phyloP scores from a whole-genome alignment of 768 basidiomycete species.

The Podaxis pistillaris region DNA sequence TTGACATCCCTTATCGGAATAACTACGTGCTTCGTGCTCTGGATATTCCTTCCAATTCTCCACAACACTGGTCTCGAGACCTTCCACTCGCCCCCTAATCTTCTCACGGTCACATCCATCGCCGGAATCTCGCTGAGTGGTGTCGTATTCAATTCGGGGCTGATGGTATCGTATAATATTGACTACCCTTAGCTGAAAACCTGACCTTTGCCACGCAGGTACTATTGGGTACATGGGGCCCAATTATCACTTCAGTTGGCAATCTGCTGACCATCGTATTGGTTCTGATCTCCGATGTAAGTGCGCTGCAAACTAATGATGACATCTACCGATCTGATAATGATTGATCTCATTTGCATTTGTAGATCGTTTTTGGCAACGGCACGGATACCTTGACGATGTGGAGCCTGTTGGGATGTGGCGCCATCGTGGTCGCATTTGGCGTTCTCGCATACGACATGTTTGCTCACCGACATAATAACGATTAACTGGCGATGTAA shows the following conservation, averaged over 20 bases:
- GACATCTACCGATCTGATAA: neutral
- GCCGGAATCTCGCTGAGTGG: constrained; percentile 69
- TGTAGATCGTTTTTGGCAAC: constrained; percentile 56
- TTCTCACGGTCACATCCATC: constrained; percentile 48
- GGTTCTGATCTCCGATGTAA: constrained; percentile 75
- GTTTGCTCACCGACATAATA: constrained; percentile 34
- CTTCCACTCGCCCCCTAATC: constrained; percentile 63
- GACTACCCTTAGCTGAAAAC: neutral
- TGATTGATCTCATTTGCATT: neutral
- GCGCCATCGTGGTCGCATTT: constrained; percentile 81
- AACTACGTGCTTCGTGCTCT: constrained; percentile 68
- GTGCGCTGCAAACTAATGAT: constrained; percentile 13
- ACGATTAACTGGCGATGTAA: neutral
- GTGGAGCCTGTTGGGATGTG: constrained; percentile 76
- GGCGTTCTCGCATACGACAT: constrained; percentile 76
- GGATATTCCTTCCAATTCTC: constrained; percentile 77
- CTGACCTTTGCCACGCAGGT: constrained; percentile 42
- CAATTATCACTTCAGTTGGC: constrained; percentile 84
- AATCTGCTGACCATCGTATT: constrained; percentile 94
- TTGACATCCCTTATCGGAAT: constrained; percentile 80
- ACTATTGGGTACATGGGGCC: constrained; percentile 83
- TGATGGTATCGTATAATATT: constrained; percentile 57
- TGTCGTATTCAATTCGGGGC: constrained; percentile 78
- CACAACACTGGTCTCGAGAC: constrained; percentile 63
- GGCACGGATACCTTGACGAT: constrained; percentile 59